Evolutionary conservation across 768 basidiomycete genomes (phyloP), one percentile per base, ranked within the genome.

Genomic region (Termitomyces sp.): DNA sequence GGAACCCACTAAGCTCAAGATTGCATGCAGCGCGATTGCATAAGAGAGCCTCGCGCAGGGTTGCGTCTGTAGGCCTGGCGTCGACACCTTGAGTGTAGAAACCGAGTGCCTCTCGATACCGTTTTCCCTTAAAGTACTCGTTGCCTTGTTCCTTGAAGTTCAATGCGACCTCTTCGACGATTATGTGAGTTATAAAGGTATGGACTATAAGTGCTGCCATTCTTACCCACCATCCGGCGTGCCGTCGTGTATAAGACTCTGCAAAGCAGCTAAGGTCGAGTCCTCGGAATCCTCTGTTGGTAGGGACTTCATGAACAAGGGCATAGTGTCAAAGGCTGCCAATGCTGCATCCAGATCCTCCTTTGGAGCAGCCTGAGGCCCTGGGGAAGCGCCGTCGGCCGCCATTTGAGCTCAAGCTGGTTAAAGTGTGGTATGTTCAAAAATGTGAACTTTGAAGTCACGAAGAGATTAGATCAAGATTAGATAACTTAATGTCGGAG

Each of bases 111-210:
- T 98, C 95, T 37, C 91, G 83, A 71, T 84, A 90, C 43, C 91
- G 83, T 67, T 91, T 93, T 30, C 88, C 88, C 63, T 86, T 88
- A 75, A 91, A 96, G 66, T 96, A 93, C 55, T 95, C 94, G 68
- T 98, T 98, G 5, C 95, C 97, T 69, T 96, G 93, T 53, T 93
- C 86, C 71, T 97, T 98, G 74, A 98, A 97, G 67, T 91, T 95
- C 60, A 84, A 80, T 1, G 96, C 93, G 62, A 93, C 78, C 71
- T 98, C 97, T 96, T 62, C 27, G 42, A 26, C 58, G 37, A 24
- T 0, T 20, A 52, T 42, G 24, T 43, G 33, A 47, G 32, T 39
- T 24, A 24, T 34, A 8, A 30, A 24, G 46, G 53, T 20, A 49
- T 13, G 40, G 5, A 22, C 3, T 50, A 42, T 24, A 42, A 22